Evolutionary conservation across 176 grass and related monocot genomes (phyloP).

Genomic region (Carex parvula): DNA sequence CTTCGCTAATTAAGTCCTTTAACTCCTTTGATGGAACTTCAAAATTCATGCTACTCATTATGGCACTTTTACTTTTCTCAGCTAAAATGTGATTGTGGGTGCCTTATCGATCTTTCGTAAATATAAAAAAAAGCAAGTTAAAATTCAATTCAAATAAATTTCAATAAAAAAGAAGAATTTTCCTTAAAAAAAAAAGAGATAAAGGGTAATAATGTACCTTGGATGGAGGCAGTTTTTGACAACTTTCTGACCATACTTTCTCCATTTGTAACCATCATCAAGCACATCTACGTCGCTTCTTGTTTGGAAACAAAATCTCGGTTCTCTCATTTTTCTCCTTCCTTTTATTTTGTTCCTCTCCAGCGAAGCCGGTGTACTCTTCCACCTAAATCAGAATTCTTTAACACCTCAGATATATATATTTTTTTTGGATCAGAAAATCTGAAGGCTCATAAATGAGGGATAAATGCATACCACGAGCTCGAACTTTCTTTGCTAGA

Average conservation of each 20-base stretch:
- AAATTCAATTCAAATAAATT: not conserved
- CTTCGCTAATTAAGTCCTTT: not conserved
- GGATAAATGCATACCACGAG: constrained; percentile 34
- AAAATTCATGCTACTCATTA: not conserved
- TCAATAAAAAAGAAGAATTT: no score
- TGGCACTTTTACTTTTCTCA: no score
- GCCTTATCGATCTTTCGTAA: not conserved
- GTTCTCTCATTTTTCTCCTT: constrained; percentile 94
- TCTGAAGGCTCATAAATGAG: not conserved
- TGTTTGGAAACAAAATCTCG: constrained; percentile 98
- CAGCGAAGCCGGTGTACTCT: constrained; percentile 30
- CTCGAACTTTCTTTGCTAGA: constrained; percentile 24
- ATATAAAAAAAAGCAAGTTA: not conserved
- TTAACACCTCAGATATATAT: constrained; percentile 6
- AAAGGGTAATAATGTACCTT: constrained; percentile 41
- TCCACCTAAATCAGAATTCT: constrained; percentile 49
- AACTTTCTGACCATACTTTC: constrained; percentile 97
- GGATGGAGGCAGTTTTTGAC: constrained; percentile 98
- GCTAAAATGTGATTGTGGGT: not conserved
- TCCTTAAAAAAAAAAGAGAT: not conserved
- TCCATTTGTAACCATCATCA: constrained; percentile 98
- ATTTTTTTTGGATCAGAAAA: not conserved
- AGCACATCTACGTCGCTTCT: constrained; percentile 91
- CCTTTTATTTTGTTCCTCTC: constrained; percentile 89
- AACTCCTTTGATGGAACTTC: not conserved